Percentiles rank a stretch among this genome's conserved stretches.
These are phyloP conservation scores for Colletotrichum melonis DNA, from an alignment of 2,329 filamentous ascomycete genomes.

Conservation along the genomic window DNA sequence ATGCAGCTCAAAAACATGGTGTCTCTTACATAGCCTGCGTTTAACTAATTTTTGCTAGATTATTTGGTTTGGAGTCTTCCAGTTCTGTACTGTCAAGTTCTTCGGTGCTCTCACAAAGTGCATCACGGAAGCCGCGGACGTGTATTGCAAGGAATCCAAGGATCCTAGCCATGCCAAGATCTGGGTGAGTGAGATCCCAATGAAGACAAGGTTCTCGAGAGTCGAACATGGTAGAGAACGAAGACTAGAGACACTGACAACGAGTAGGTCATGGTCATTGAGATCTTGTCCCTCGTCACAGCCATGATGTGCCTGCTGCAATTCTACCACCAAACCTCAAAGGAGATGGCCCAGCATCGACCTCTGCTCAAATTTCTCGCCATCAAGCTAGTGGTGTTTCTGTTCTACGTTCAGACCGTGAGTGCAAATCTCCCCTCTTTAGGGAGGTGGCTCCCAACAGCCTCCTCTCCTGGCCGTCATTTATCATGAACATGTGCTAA, in stretches of 20 bases:
- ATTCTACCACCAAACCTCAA: constrained; percentile 13
- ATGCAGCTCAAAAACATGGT: too few relatives aligned
- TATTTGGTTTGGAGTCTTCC: constrained; percentile 9
- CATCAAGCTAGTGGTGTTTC: constrained; percentile 5
- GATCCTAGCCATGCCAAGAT: constrained; percentile 2
- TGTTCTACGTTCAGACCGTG: constrained; percentile 6
- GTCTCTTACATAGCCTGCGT: too few relatives aligned
- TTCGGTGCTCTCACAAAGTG: constrained; percentile 9
- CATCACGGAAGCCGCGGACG: not conserved
- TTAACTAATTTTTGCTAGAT: not conserved
- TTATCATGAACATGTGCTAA: not conserved
- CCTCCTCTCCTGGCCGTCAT: not conserved
- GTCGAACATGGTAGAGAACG: not conserved
- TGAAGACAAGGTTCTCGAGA: accelerated
- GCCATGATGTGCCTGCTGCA: constrained; percentile 10
- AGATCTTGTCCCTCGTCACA: constrained; percentile 2
- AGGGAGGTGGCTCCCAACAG: too few relatives aligned
- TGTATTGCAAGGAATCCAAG: constrained; percentile 18
- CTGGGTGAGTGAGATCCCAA: not conserved
- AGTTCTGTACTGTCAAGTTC: constrained; percentile 20
- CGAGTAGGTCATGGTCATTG: constrained; percentile 5
- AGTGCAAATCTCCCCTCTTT: not conserved
- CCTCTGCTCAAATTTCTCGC: constrained; percentile 10
- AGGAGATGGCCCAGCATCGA: not conserved
- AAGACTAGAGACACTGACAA: not conserved